Base-by-base conservation (phyloP, 352 stramenopile species). In the Globisporangium viniferum region DNA sequence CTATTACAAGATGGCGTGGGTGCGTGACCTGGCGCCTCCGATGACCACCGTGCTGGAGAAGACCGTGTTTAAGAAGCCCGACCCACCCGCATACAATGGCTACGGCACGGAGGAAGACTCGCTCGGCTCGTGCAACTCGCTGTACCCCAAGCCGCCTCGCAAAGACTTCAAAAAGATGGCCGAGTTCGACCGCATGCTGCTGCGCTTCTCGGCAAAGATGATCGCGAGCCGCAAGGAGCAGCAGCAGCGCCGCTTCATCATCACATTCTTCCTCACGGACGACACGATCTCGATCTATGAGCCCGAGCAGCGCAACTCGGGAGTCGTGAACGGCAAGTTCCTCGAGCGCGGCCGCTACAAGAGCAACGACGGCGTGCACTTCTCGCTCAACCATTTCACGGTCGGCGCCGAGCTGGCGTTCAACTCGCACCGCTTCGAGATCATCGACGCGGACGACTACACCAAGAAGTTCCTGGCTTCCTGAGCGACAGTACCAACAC, bases 91-190 rank as follows among this genome's bases (percentile, higher is more conserved):
- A 29, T 91, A 94, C 70, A 92, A 84, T n/a, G 86, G 84, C 15
- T 92, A 88, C 51, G 86, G 84, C 62, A 89, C 80, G 2, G 86
- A 92, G 59, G 85, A 92, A 67, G 84, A 94, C 69, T 94, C 84
- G 41, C 70, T 92, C 51, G 82, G 81, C 1, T 92, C 82, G 35
- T 89, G 79, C 36, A 75, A 82, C 51, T 80, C 73, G 59, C 73
- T 94, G 0, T 81, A 81, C 33, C 84, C 84, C 59, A 92, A 94
- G 62, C 76, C 86, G 22, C 84, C 86, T 22, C 84, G 82, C 48
- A 94, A 94, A 62, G 82, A 92, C 64, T 91, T 91, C 61, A 89
- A 88, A 51, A 92, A 92, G 68, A 90, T 94, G 84, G 74, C 80
- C 48, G 59, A 80, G 66, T 90, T 90, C 55, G 86, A 94, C 59